Conservation (phyloP, 192 early-diverging fungal species). For the Helicostylum pulchrum region DNA sequence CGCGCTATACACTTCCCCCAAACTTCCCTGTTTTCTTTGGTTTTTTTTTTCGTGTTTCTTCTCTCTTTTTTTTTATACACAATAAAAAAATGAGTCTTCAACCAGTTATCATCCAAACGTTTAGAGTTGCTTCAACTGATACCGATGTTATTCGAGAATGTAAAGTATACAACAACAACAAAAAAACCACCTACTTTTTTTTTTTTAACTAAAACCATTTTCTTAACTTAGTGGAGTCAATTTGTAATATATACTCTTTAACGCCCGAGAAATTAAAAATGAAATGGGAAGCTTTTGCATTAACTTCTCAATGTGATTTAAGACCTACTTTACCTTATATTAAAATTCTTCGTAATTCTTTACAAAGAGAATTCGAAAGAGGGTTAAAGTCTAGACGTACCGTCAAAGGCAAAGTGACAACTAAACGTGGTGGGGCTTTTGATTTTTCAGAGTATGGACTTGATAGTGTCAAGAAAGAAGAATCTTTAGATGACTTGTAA, state of each 20-base stretch:
- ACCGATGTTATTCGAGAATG: no score
- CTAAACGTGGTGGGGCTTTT: not conserved
- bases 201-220: not conserved
- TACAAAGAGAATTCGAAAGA: slow-evolving; percentile 30
- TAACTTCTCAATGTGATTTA: slow-evolving; percentile 9
- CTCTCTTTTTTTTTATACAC: no score
- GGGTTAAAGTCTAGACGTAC: slow-evolving; percentile 7
- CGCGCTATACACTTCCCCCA: no score
- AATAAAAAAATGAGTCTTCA: no score
- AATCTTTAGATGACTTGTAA: slow-evolving; percentile 17
- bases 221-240: not conserved
- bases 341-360: slow-evolving; percentile 12
- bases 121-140: no score
- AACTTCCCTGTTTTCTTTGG: no score
- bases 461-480: slow-evolving; percentile 7
- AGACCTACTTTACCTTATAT: slow-evolving; percentile 25
- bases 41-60: no score
- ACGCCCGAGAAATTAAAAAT: slow-evolving; percentile 21
- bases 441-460: slow-evolving; percentile 1
- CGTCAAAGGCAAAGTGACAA: slow-evolving; percentile 3
- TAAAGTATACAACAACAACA: no score
- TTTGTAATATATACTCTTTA: slow-evolving; percentile 30
- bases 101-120: no score
- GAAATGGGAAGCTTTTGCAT: slow-evolving; percentile 37
- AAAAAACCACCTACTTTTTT: no score